Evolutionary conservation across 2,329 filamentous ascomycete species (phyloP).

Genomic region (Leptographium flavum): DNA sequence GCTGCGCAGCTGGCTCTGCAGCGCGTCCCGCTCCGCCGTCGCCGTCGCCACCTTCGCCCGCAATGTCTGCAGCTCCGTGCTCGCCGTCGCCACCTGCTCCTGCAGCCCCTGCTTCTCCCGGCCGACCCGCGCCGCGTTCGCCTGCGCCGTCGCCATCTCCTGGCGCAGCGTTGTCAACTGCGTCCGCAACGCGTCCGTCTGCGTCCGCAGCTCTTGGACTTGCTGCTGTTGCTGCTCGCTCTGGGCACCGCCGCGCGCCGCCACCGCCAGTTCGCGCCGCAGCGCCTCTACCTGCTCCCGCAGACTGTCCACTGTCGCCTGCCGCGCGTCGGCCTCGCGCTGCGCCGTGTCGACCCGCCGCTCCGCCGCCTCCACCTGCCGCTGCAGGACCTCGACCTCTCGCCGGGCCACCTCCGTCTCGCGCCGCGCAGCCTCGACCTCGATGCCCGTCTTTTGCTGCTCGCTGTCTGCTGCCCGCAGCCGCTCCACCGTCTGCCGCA

Average conservation of each 20-base stretch:
- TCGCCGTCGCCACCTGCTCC: conserved; percentile 44
- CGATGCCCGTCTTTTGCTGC: conserved; percentile 53
- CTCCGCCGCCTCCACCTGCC: conserved; percentile 53
- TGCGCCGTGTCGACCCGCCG: conserved; percentile 71
- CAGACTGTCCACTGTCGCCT: conserved; percentile 46
- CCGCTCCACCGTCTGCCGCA: conserved; percentile 57
- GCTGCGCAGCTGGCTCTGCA: conserved; percentile 45
- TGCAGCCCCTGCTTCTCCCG: conserved; percentile 50
- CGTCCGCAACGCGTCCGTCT: conserved; percentile 36
- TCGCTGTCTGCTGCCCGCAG: conserved; percentile 55
- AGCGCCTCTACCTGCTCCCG: conserved; percentile 25
- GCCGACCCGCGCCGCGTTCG: conserved; percentile 34
- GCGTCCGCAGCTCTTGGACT: conserved; percentile 21
- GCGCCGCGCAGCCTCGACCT: conserved; percentile 59
- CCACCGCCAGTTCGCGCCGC: not conserved
- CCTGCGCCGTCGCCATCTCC: conserved; percentile 12
- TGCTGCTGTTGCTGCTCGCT: conserved; percentile 1
- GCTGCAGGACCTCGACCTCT: conserved; percentile 39
- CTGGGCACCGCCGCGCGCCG: too few relatives aligned
- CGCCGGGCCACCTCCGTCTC: conserved; percentile 47
- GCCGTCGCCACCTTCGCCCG: conserved; percentile 40
- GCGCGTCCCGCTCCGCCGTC: conserved; percentile 52
- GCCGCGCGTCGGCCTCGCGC: conserved; percentile 59
- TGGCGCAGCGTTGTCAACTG: conserved; percentile 23
- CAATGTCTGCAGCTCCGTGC: conserved; percentile 45